Percentiles rank a stretch among this genome's conserved stretches.
phyloP scores from a whole-genome alignment of 2,329 filamentous ascomycete species.

The Epichloe bromicola region DNA sequence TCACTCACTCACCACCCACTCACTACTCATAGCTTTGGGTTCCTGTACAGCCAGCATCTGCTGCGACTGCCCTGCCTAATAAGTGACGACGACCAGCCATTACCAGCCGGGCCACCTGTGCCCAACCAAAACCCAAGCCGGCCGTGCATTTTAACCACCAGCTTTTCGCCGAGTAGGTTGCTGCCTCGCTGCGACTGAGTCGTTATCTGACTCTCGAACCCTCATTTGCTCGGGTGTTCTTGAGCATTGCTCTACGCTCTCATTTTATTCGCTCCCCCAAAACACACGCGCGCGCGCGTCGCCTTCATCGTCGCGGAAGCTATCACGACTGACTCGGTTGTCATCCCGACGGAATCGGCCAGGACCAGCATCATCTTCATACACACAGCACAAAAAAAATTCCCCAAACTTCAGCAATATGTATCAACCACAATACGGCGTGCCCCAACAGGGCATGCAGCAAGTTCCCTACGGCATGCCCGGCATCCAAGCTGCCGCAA shows the following conservation, averaged over 20 bases:
- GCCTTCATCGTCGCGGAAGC: neutral
- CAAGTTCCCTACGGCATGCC: slow-evolving; percentile 56
- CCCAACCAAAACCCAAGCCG: slow-evolving; percentile 31
- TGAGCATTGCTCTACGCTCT: slow-evolving; percentile 3
- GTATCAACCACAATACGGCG: slow-evolving; percentile 68
- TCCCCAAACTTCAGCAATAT: slow-evolving; percentile 44
- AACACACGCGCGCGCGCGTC: slow-evolving; percentile 1
- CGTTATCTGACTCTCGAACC: slow-evolving; percentile 8
- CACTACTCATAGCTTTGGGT: slow-evolving; percentile 45
- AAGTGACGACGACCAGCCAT: slow-evolving; percentile 20
- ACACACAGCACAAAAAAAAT: slow-evolving; percentile 15
- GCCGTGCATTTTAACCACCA: slow-evolving; percentile 19
- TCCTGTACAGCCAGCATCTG: slow-evolving; percentile 31
- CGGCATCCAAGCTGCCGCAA: slow-evolving; percentile 76
- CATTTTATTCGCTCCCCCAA: slow-evolving; percentile 9
- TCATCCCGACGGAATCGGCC: neutral
- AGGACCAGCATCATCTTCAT: neutral
- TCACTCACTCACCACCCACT: slow-evolving; percentile 37
- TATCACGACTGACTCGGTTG: neutral
- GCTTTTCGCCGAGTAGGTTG: slow-evolving; percentile 14
- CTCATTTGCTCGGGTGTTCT: slow-evolving; percentile 6
- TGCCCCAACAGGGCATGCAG: slow-evolving; percentile 62
- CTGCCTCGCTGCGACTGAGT: slow-evolving; percentile 12
- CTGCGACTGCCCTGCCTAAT: slow-evolving; percentile 28
- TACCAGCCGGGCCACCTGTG: slow-evolving; percentile 23